phyloP scores from a whole-genome alignment of 768 basidiomycete genomes.

The Leccinum rimulosum region DNA sequence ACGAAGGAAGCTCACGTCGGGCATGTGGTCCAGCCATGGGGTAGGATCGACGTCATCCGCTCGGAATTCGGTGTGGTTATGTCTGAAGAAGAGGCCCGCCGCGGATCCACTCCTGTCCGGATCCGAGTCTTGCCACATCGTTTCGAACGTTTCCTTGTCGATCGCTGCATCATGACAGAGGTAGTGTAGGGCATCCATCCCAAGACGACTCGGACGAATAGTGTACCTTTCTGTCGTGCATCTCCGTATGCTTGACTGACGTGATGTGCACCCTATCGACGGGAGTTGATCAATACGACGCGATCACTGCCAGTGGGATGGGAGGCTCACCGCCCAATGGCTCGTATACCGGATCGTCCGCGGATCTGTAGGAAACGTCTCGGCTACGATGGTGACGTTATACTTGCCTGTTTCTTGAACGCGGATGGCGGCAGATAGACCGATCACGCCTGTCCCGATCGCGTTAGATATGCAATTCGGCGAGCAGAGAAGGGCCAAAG shows the following conservation, averaged over 20 bases:
- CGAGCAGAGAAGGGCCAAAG: neutral
- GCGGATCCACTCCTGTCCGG: constrained; percentile 44
- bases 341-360: constrained; percentile 77
- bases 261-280: constrained; percentile 75
- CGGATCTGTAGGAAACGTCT: constrained; percentile 38
- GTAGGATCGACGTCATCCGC: constrained; percentile 34
- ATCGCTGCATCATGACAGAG: constrained; percentile 41
- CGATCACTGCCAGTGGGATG: neutral
- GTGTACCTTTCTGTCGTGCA: constrained; percentile 53
- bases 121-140: constrained; percentile 70
- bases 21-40: constrained; percentile 48
- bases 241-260: constrained; percentile 57
- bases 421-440: constrained; percentile 71
- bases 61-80: constrained; percentile 62
- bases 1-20: constrained; percentile 38
- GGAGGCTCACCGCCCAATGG: constrained; percentile 67
- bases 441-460: constrained; percentile 59
- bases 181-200: neutral
- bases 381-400: constrained; percentile 67
- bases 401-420: constrained; percentile 64
- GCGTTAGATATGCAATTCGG: neutral
- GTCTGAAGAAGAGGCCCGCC: constrained; percentile 62
- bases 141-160: constrained; percentile 71
- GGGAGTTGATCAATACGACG: neutral
- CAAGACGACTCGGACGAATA: neutral